Percentiles rank a stretch among this genome's conserved stretches.
phyloP scores from a whole-genome alignment of 306 rosid genomes.

The Albizia julibrissin region DNA sequence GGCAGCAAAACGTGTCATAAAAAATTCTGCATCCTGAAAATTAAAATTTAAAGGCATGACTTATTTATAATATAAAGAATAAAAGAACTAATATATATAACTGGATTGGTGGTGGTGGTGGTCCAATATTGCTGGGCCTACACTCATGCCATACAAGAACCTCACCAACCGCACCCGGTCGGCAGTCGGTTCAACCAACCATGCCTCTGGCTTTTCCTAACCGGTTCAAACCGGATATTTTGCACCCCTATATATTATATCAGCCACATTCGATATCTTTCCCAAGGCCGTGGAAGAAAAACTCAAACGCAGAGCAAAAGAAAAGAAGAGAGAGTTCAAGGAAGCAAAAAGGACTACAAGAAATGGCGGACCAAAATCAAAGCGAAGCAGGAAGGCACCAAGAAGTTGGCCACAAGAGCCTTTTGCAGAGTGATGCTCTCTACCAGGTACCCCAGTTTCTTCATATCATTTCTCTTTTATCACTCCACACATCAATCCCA shows the following conservation, averaged over 20 bases:
- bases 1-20: no score
- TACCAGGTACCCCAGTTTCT: conserved; percentile 60
- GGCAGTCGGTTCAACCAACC: conserved; percentile 55
- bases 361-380: conserved; percentile 75
- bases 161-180: conserved; percentile 83
- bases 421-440: conserved; percentile 91
- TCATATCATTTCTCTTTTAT: background rate
- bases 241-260: conserved; percentile 35
- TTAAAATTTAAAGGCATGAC: background rate
- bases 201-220: background rate
- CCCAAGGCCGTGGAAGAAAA: conserved; percentile 3
- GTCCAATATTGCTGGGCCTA: background rate
- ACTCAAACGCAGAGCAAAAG: conserved; percentile 11
- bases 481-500: background rate
- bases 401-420: conserved; percentile 98
- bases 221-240: conserved; percentile 50
- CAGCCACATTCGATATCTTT: background rate
- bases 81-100: background rate
- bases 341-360: background rate
- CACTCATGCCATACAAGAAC: background rate
- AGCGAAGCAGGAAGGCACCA: conserved; percentile 76
- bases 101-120: background rate
- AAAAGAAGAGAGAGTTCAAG: background rate
- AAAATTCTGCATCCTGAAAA: background rate
- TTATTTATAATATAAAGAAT: background rate